phyloP scores from a whole-genome alignment of 176 grass and related monocot species.

The Cymbopogon citratus region DNA sequence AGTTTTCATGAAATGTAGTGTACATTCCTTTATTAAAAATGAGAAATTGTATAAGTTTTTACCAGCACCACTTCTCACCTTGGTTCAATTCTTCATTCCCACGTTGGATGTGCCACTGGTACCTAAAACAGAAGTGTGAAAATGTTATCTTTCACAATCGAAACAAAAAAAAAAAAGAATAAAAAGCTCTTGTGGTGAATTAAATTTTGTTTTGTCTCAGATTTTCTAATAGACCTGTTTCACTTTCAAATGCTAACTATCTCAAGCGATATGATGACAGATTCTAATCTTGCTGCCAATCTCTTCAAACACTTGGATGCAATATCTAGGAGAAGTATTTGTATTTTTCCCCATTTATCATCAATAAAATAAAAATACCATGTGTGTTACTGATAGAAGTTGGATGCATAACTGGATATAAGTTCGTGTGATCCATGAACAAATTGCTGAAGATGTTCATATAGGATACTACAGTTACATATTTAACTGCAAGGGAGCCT shows the following conservation, averaged over 20 bases:
- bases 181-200: background rate
- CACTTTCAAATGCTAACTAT: background rate
- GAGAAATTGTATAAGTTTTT: background rate
- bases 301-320: background rate
- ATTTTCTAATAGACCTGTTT: background rate
- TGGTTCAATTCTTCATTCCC: background rate
- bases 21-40: background rate
- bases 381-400: background rate
- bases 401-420: background rate
- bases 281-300: background rate
- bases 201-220: background rate
- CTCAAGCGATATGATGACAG: background rate
- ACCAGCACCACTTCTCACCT: conserved; percentile 1
- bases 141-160: background rate
- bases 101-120: background rate
- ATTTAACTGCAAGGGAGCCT: background rate
- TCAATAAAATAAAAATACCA: background rate
- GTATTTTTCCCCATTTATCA: background rate
- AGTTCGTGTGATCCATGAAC: background rate
- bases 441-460: background rate
- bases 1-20: background rate
- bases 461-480: background rate
- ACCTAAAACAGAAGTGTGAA: background rate
- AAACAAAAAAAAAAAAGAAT: background rate
- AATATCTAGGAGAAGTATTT: background rate